Percentiles rank a stretch among this genome's conserved stretches.
Conservation (phyloP, 495 filamentous ascomycete species). For the Tuber borchii region DNA sequence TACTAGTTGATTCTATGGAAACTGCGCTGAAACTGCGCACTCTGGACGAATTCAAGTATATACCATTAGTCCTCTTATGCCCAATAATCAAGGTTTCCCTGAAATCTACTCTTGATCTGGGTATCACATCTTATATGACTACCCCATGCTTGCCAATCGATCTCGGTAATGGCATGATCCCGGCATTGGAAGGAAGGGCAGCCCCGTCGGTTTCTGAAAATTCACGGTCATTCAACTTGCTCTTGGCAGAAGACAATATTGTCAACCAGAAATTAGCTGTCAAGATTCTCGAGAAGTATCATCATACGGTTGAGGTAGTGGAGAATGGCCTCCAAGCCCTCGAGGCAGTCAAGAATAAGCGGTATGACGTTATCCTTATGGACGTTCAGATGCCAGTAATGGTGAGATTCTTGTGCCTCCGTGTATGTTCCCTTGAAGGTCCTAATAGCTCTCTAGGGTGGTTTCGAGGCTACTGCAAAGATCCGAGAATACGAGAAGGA, state of each 20-base stretch:
- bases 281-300: constrained; percentile 96
- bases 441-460: constrained; percentile 54
- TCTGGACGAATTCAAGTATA: constrained; percentile 94
- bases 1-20: constrained; percentile 91
- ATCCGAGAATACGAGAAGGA: constrained; percentile 91
- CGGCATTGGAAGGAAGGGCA: constrained; percentile 90
- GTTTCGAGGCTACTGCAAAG: constrained; percentile 94
- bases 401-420: constrained; percentile 48
- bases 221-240: constrained; percentile 90
- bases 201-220: constrained; percentile 88
- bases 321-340: constrained; percentile 91
- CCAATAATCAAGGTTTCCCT: constrained; percentile 86
- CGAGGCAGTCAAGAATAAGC: constrained; percentile 77
- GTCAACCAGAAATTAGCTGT: constrained; percentile 96
- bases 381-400: constrained; percentile 99
- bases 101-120: constrained; percentile 90
- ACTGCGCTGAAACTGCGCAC: constrained; percentile 77
- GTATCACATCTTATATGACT: constrained; percentile 98
- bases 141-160: constrained; percentile 93
- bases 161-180: constrained; percentile 95
- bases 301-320: constrained; percentile 93
- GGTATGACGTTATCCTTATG: constrained; percentile 96
- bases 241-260: constrained; percentile 94
- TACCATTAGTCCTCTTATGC: constrained; percentile 88
- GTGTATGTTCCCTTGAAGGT: constrained; percentile 1